Percentiles rank a stretch among this genome's conserved stretches.
phyloP scores from a whole-genome alignment of 2,329 filamentous ascomycete genomes.

The Exophiala dermatitidis region DNA sequence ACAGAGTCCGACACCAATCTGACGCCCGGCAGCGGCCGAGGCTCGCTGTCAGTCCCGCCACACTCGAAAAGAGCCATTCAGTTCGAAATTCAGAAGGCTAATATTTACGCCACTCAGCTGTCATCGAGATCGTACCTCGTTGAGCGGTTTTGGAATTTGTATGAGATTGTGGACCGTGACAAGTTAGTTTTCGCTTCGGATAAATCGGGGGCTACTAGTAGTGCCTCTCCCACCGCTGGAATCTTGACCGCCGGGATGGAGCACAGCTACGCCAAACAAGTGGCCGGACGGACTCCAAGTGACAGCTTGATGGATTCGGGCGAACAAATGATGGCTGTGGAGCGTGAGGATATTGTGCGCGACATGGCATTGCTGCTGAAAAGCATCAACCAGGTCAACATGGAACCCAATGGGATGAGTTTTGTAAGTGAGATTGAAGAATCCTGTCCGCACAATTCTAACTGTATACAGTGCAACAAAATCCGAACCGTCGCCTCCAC shows the following conservation, averaged over 20 bases:
- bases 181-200: slow-evolving; percentile 18
- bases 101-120: slow-evolving; percentile 75
- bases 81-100: slow-evolving; percentile 86
- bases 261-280: slow-evolving; percentile 16
- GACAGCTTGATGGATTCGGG: slow-evolving; percentile 29
- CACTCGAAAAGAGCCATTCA: slow-evolving; percentile 45
- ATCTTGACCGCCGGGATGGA: slow-evolving; percentile 22
- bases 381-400: slow-evolving; percentile 74
- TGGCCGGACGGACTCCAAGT: slow-evolving; percentile 18
- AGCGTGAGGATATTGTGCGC: slow-evolving; percentile 74
- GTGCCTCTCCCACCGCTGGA: slow-evolving; percentile 21
- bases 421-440: slow-evolving; percentile 45
- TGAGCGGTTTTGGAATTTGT: slow-evolving; percentile 74
- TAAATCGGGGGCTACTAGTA: slow-evolving; percentile 10
- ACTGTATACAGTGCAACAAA: slow-evolving; percentile 58
- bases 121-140: slow-evolving; percentile 77
- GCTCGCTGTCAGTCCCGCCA: slow-evolving; percentile 17
- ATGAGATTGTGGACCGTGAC: slow-evolving; percentile 53
- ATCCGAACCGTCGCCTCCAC: slow-evolving; percentile 78
- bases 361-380: slow-evolving; percentile 68
- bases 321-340: slow-evolving; percentile 55
- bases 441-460: slow-evolving; percentile 1
- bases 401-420: slow-evolving; percentile 64
- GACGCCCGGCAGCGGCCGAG: slow-evolving; percentile 13
- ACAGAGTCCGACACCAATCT: slow-evolving; percentile 8